These are phyloP conservation scores for Calonectria hawksworthii DNA, from an alignment of 2,329 filamentous ascomycete genomes.

Conservation along the genomic window DNA sequence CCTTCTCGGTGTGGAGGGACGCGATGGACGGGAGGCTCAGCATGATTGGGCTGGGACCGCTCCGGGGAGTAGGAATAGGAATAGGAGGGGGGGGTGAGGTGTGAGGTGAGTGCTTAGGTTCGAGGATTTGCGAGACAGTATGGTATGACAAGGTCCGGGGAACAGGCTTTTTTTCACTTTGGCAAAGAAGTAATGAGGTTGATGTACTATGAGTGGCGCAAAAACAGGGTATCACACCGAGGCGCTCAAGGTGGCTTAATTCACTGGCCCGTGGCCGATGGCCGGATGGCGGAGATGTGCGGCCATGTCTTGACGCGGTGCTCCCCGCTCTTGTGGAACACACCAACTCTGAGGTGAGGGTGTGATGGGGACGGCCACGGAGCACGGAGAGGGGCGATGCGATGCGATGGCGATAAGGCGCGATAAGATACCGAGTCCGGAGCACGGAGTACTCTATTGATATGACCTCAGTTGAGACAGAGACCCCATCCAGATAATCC, in stretches of 20 bases:
- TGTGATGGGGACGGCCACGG: background rate
- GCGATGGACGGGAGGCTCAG: constrained; percentile 33
- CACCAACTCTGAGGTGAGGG: constrained; percentile 17
- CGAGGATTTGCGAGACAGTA: background rate
- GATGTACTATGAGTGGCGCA: background rate
- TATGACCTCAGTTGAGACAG: background rate
- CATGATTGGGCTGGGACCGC: background rate
- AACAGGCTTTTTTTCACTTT: background rate
- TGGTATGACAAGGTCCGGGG: background rate
- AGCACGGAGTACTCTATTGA: background rate
- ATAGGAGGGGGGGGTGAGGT: too few species aligned
- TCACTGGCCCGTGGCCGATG: constrained; percentile 6
- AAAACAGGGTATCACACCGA: background rate
- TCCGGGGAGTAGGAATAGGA: background rate
- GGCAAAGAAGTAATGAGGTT: background rate
- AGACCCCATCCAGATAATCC: background rate
- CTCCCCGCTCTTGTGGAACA: constrained; percentile 37
- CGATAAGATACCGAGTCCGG: constrained; percentile 32
- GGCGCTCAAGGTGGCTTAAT: background rate
- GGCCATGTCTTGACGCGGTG: constrained; percentile 37
- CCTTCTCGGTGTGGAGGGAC: constrained; percentile 66
- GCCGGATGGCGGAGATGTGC: constrained; percentile 44
- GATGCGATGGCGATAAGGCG: constrained; percentile 15
- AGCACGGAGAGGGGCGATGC: background rate
- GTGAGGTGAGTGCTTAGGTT: background rate